Conservation (phyloP, 2,329 filamentous ascomycete genomes). For the Chrysoporthe austroafricana region DNA sequence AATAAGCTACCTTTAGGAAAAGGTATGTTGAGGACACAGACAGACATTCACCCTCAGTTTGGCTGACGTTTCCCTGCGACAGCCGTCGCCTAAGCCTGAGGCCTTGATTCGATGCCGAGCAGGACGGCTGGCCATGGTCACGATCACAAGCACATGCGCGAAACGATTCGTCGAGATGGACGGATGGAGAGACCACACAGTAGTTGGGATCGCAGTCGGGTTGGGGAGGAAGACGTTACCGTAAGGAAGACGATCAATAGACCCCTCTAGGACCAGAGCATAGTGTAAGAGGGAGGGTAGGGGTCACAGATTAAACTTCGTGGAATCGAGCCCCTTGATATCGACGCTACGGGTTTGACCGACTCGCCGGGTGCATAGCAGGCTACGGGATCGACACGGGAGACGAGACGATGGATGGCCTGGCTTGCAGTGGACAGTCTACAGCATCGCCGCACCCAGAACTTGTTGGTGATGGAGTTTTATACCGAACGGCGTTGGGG, state of each 20-base stretch:
- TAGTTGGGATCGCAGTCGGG: too few relatives aligned
- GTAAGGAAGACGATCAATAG: not conserved
- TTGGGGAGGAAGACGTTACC: not conserved
- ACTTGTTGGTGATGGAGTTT: slow-evolving; percentile 5
- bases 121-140: not conserved
- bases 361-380: too few relatives aligned
- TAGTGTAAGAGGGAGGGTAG: not conserved
- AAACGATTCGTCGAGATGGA: not conserved
- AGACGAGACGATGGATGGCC: not conserved
- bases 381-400: not conserved
- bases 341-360: not conserved
- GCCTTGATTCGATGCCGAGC: not conserved
- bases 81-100: not conserved
- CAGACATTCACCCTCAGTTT: not conserved
- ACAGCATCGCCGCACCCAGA: not conserved
- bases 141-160: not conserved
- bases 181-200: not conserved
- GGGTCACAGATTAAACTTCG: not conserved
- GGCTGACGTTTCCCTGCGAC: slow-evolving; percentile 22
- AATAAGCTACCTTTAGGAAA: slow-evolving; percentile 84
- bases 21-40: slow-evolving; percentile 45
- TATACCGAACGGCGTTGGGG: slow-evolving; percentile 4
- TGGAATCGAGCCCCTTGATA: slow-evolving; percentile 6
- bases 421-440: not conserved
- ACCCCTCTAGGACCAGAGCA: not conserved